Percentiles rank a stretch among this genome's conserved stretches.
phyloP scores from a whole-genome alignment of 257 asterid species.

The Rhazya stricta region DNA sequence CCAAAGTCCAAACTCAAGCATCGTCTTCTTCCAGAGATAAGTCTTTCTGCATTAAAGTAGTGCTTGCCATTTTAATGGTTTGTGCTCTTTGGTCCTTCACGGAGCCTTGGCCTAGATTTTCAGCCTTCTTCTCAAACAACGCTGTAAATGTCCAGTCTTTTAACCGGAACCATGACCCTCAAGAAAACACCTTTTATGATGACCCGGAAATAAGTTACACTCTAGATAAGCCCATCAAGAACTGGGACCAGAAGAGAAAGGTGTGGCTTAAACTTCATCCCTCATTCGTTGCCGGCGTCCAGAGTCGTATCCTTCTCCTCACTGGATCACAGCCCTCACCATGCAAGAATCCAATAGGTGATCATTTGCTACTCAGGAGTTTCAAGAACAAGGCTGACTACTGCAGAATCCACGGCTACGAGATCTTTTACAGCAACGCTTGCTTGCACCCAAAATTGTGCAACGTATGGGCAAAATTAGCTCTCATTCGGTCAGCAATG shows the following conservation, averaged over 20 bases:
- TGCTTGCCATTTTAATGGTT: conserved; percentile 22
- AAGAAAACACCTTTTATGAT: conserved; percentile 55
- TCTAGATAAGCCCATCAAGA: conserved; percentile 41
- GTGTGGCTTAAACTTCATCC: conserved; percentile 57
- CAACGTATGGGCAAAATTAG: conserved; percentile 9
- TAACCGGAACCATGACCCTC: conserved; percentile 29
- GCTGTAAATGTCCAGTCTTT: conserved; percentile 2
- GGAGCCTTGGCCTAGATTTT: conserved; percentile 36
- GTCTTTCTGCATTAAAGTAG: background rate
- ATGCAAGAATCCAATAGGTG: conserved; percentile 58
- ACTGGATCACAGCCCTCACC: conserved; percentile 72
- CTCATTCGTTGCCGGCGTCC: conserved; percentile 13
- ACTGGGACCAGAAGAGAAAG: conserved; percentile 63
- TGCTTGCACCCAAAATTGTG: conserved; percentile 6
- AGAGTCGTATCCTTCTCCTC: conserved; percentile 45
- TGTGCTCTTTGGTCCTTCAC: conserved; percentile 36
- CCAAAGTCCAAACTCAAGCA: background rate
- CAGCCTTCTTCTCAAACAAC: conserved; percentile 20
- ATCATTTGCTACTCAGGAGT: conserved; percentile 46
- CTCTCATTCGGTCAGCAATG: conserved; percentile 2
- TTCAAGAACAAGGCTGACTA: conserved; percentile 82
- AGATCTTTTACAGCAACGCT: conserved; percentile 55
- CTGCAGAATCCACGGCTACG: conserved; percentile 58
- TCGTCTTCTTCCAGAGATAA: background rate
- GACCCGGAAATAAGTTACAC: conserved; percentile 51